Evolutionary conservation across 148 eudicot genomes (phyloP).

Genomic region (Silene uniflora): DNA sequence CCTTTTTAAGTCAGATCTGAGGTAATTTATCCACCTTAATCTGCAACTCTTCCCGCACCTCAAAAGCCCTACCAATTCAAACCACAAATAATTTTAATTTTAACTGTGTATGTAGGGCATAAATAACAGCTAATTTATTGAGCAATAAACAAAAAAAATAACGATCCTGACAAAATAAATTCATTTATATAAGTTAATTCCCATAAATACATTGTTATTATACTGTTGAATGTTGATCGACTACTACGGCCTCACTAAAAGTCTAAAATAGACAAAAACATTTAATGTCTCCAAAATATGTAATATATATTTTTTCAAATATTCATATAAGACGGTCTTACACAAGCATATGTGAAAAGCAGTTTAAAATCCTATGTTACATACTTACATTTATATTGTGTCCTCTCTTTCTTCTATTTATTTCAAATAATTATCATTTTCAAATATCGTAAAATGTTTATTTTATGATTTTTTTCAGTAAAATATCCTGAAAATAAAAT

Average conservation of each 20-base stretch:
- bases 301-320: too few relatives aligned
- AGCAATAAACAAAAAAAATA: neutral
- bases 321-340: too few relatives aligned
- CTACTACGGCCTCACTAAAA: neutral
- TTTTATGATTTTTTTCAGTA: too few relatives aligned
- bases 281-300: too few relatives aligned
- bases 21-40: conserved; percentile 83
- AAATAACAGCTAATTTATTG: neutral
- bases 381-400: too few relatives aligned
- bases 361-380: too few relatives aligned
- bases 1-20: conserved; percentile 73
- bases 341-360: too few relatives aligned
- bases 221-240: neutral
- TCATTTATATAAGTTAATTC: neutral
- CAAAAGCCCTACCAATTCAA: conserved; percentile 46
- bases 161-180: neutral
- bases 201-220: neutral
- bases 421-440: too few relatives aligned
- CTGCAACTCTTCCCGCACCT: conserved; percentile 94
- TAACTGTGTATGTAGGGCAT: neutral
- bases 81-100: neutral
- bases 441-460: too few relatives aligned
- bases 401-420: too few relatives aligned
- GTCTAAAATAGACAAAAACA: neutral
- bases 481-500: too few relatives aligned